These are phyloP conservation scores for Tetrapisispora fleetii DNA, from an alignment of 805 yeast genomes.

Conservation along the genomic window DNA sequence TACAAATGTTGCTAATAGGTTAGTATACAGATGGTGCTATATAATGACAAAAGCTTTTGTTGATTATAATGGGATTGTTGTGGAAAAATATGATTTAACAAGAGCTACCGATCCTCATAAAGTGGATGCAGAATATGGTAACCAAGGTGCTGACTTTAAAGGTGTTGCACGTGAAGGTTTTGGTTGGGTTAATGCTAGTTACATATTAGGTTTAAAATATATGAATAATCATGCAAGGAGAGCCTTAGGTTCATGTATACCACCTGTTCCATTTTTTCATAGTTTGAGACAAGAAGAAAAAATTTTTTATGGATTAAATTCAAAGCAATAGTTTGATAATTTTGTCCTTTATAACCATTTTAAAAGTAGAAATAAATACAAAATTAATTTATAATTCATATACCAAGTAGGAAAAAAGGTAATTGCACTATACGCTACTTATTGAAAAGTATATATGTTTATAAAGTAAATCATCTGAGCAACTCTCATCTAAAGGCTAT, in stretches of 20 bases:
- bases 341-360: too few species aligned
- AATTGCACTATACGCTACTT: too few species aligned
- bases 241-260: conserved; percentile 70
- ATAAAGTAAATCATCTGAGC: background rate
- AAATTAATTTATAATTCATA: too few species aligned
- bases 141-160: conserved; percentile 85
- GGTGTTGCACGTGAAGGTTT: conserved; percentile 95
- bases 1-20: conserved; percentile 49
- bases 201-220: conserved; percentile 57
- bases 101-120: conserved; percentile 75
- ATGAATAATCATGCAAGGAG: conserved; percentile 58
- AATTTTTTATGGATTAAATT: conserved; percentile 25
- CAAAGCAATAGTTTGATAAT: background rate
- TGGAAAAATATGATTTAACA: conserved; percentile 91
- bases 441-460: too few species aligned
- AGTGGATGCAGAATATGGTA: conserved; percentile 94
- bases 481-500: too few species aligned
- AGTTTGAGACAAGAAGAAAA: conserved; percentile 37
- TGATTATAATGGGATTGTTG: conserved; percentile 91
- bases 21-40: conserved; percentile 81
- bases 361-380: too few species aligned
- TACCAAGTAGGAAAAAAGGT: too few species aligned
- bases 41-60: conserved; percentile 85
- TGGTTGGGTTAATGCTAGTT: conserved; percentile 96
- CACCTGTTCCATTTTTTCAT: conserved; percentile 54